phyloP scores from a whole-genome alignment of 179 eudicot species.

The Silene coronaria region DNA sequence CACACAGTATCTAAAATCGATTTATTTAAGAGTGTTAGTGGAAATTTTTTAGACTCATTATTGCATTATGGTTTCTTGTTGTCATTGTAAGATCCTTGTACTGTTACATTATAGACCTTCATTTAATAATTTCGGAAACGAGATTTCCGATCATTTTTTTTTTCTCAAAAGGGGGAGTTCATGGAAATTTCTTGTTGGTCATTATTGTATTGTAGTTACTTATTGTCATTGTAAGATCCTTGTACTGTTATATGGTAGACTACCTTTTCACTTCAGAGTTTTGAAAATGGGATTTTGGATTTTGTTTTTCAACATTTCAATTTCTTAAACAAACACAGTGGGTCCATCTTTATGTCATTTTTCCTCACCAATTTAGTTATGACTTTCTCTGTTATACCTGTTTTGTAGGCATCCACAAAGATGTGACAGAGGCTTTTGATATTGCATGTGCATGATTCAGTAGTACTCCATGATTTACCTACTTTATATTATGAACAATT shows the following conservation, averaged over 20 bases:
- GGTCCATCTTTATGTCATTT: neutral
- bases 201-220: neutral
- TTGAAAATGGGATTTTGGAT: neutral
- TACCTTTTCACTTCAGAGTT: neutral
- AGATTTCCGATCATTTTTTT: neutral
- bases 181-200: neutral
- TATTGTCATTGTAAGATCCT: constrained; percentile 10
- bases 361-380: neutral
- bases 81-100: constrained; percentile 3
- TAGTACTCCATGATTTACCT: too few species aligned
- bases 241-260: neutral
- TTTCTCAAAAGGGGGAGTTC: neutral
- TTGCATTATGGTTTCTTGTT: neutral
- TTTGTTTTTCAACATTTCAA: constrained; percentile 7
- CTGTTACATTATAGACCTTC: neutral
- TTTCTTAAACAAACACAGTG: constrained; percentile 6
- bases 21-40: neutral
- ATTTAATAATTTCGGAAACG: neutral
- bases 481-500: neutral
- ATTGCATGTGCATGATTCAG: constrained; percentile 6
- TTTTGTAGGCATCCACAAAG: constrained; percentile 5
- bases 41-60: constrained; percentile 2
- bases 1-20: neutral
- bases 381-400: neutral
- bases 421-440: neutral